Conservation (phyloP, 2,329 filamentous ascomycete genomes). For the Fusarium torreyae region DNA sequence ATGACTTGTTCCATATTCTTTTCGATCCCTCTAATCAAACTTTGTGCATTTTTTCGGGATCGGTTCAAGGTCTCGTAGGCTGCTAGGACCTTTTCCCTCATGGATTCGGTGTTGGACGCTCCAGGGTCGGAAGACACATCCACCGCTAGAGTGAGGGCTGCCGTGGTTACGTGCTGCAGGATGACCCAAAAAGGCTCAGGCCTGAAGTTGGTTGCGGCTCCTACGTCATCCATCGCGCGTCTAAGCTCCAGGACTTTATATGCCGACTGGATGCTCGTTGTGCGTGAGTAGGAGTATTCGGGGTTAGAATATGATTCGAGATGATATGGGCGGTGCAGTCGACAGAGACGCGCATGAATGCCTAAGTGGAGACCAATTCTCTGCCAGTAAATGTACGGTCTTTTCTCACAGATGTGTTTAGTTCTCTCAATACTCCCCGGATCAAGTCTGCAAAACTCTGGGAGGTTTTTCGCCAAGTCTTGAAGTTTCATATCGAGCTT, state of each 20-base stretch:
- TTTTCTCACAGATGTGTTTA: neutral
- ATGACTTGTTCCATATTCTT: slow-evolving; percentile 3
- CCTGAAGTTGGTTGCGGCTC: neutral
- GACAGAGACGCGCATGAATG: slow-evolving; percentile 7
- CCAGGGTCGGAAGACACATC: neutral
- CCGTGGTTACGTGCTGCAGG: slow-evolving; percentile 12
- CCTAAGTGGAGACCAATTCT: slow-evolving; percentile 9
- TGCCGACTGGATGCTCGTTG: neutral
- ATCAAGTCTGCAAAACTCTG: neutral
- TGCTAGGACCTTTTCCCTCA: neutral
- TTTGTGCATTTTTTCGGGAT: neutral
- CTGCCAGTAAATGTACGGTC: slow-evolving; percentile 7
- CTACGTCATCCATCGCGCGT: slow-evolving; percentile 4
- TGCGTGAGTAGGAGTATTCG: slow-evolving; percentile 10
- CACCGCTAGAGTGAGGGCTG: slow-evolving; percentile 1
- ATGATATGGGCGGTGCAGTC: slow-evolving; percentile 18
- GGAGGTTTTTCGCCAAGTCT: neutral
- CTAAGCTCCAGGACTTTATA: slow-evolving; percentile 12
- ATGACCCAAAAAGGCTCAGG: slow-evolving; percentile 6
- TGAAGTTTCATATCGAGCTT: slow-evolving; percentile 9
- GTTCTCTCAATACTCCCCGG: neutral
- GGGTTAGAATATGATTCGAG: slow-evolving; percentile 5
- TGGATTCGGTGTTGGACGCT: neutral
- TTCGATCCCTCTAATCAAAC: neutral
- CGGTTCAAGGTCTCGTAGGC: neutral